Percentiles rank a stretch among this genome's conserved stretches.
Conservation (phyloP, 1,284 basidiomycete species). For the Leucoagaricus sp. region DNA sequence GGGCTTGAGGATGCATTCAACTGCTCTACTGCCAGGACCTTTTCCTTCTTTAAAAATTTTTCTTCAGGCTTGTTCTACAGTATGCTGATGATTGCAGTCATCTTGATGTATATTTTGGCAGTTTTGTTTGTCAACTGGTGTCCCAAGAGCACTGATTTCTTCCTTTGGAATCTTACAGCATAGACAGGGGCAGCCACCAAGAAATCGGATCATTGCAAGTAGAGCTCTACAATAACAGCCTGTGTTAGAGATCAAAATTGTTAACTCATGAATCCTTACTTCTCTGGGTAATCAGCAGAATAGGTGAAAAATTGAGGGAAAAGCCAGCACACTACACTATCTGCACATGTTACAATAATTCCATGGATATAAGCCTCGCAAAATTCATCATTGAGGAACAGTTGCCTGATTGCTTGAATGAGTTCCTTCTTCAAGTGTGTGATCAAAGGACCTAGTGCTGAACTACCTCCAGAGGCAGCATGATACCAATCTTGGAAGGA, state of each 20-base stretch:
- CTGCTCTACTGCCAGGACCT: neutral
- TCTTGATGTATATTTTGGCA: neutral
- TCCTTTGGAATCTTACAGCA: constrained; percentile 6
- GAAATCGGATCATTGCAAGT: neutral
- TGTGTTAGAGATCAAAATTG: neutral
- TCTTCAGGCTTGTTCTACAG: neutral
- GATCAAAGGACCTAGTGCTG: no score
- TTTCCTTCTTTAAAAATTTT: constrained; percentile 10
- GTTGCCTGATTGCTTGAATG: neutral
- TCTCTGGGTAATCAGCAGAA: constrained; percentile 31
- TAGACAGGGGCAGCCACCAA: neutral
- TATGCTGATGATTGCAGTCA: neutral
- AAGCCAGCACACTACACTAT: neutral
- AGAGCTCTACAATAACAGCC: neutral
- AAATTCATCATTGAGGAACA: neutral
- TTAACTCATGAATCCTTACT: constrained; percentile 20
- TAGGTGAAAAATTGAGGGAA: constrained; percentile 24
- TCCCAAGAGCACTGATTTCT: constrained; percentile 14
- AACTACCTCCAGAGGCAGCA: no score
- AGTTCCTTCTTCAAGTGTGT: neutral
- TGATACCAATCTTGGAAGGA: neutral
- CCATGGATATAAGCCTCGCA: neutral
- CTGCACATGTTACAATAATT: neutral
- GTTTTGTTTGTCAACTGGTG: neutral
- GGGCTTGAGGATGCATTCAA: neutral